phyloP scores from a whole-genome alignment of 176 grass and related monocot genomes.

The Ampelocalamus luodianensis region DNA sequence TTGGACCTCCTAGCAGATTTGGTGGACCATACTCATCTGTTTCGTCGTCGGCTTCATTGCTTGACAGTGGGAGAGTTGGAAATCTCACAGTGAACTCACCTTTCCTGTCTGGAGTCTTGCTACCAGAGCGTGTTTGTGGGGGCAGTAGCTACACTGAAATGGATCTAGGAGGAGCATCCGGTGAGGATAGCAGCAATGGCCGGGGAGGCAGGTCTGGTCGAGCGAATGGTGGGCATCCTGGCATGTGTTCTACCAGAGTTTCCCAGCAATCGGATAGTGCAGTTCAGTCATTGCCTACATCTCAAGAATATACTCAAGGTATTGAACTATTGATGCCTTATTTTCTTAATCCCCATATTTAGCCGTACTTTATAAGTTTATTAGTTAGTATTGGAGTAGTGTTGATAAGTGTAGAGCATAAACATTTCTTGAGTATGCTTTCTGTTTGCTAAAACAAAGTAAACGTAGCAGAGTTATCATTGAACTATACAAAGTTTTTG shows the following conservation, averaged over 20 bases:
- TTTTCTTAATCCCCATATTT: constrained; percentile 10
- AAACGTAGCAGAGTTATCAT: background rate
- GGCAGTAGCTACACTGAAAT: constrained; percentile 15
- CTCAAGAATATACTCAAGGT: constrained; percentile 62
- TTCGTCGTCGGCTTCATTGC: constrained; percentile 50
- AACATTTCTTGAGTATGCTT: background rate
- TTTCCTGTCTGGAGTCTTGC: constrained; percentile 64
- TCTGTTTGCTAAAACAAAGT: background rate
- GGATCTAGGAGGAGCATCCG: constrained; percentile 8
- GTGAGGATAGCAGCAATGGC: constrained; percentile 35
- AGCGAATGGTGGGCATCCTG: constrained; percentile 37
- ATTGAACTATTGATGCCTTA: background rate
- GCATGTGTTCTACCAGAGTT: constrained; percentile 34
- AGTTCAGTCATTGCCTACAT: constrained; percentile 56
- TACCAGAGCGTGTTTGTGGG: constrained; percentile 51
- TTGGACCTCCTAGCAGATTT: constrained; percentile 57
- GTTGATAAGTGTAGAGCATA: constrained; percentile 1
- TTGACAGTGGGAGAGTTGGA: constrained; percentile 50
- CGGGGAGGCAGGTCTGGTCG: constrained; percentile 25
- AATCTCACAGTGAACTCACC: constrained; percentile 51
- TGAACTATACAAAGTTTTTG: background rate
- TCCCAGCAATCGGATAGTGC: constrained; percentile 44
- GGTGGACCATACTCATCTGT: constrained; percentile 39
- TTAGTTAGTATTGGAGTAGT: background rate
- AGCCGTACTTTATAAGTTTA: background rate